These are phyloP conservation scores for Rhodamnia argentea DNA, from an alignment of 345 rosid species.

Conservation along the genomic window DNA sequence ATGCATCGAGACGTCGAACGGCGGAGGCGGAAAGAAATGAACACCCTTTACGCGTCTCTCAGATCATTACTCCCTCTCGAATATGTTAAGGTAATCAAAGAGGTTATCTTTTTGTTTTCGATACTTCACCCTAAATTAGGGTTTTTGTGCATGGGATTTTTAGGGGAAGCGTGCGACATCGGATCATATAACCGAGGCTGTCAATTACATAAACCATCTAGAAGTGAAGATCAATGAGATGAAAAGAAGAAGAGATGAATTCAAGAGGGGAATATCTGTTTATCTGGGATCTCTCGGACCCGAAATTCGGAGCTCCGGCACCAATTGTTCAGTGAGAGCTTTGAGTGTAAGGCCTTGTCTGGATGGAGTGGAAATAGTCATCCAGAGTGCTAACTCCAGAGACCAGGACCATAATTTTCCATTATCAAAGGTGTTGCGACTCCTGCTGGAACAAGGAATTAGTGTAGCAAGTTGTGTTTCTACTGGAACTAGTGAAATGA, in stretches of 20 bases:
- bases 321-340: neutral
- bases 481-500: conserved; percentile 29
- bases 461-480: conserved; percentile 36
- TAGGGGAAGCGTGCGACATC: conserved; percentile 90
- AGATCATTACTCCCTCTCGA: conserved; percentile 67
- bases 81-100: conserved; percentile 40
- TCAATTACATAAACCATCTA: conserved; percentile 45
- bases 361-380: conserved; percentile 44
- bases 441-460: conserved; percentile 40
- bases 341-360: neutral
- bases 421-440: conserved; percentile 38
- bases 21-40: conserved; percentile 69
- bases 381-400: conserved; percentile 11
- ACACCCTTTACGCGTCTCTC: conserved; percentile 47
- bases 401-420: conserved; percentile 16
- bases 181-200: conserved; percentile 67
- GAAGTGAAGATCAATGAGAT: conserved; percentile 32
- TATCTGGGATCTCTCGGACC: neutral
- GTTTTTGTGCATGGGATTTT: neutral
- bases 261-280: conserved; percentile 8
- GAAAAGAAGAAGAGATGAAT: conserved; percentile 27
- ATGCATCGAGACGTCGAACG: conserved; percentile 68
- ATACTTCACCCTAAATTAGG: neutral
- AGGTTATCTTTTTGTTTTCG: neutral
- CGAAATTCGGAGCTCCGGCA: neutral